Evolutionary conservation across 1,284 basidiomycete genomes (phyloP), one percentile per base, ranked within the genome.

Genomic region (Phylloporus sp.): DNA sequence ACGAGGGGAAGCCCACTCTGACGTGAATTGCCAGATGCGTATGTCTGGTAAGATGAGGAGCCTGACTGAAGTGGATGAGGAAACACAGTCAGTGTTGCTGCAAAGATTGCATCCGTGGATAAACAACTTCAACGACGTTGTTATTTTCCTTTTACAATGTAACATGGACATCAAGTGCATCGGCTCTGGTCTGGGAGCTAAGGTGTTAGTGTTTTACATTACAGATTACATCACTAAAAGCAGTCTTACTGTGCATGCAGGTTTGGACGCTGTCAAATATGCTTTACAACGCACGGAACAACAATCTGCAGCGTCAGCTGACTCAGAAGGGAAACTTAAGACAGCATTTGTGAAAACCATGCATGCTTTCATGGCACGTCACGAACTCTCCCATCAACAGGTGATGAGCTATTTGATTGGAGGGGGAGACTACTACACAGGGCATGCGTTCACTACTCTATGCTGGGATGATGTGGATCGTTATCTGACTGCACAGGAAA

Each of bases 321-420:
- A 32, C 32, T 32, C 32, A 7, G 32, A 32, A 32, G 32, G 32
- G 7, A 32, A 41, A 41, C 41, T 17, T 41, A 53, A 53, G 27
- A 53, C 15, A 7, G 6, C 27, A 6, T 53, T 29, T 14, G 52
- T 53, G 25, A 29, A 53, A 15, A 27, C 25, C 15, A 25, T 29
- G n/a, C 52, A 53, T 17, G 52, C 52, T 17, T 29, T 60, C 7
- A 45, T 60, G 43, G 59, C 27, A 5, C 43, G 20, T 3, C 43
- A 60, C 4, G 43, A 60, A 17, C 11, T 47, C 12, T 60, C 59
- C 0, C 59, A 60, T 47, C 59, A 60, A 17, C 59, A 60, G 11
- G 60, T 61, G 11, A 61, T 60, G 59, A 60, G 41, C 14, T 47
- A 60, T 7, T 20, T 60, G 12, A 19, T 45, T 4, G 59, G 59